Conservation (phyloP, 2,329 filamentous ascomycete species). For the Xylaria sp. region DNA sequence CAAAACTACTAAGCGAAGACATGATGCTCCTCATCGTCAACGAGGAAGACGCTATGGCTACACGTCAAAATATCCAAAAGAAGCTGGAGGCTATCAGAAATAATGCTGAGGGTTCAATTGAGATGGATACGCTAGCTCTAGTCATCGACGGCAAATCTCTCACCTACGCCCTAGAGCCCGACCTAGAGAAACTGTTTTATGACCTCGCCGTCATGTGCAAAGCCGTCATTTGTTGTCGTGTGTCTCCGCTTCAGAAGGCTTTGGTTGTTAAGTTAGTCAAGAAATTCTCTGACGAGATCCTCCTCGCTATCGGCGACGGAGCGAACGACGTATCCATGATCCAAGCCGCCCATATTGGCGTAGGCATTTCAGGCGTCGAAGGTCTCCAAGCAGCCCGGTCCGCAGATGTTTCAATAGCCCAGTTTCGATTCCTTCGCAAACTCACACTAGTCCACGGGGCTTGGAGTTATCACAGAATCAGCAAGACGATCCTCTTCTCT, state of each 20-base stretch:
- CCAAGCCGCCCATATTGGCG: constrained; percentile 96
- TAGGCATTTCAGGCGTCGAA: constrained; percentile 97
- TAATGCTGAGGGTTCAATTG: constrained; percentile 79
- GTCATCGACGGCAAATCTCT: constrained; percentile 97
- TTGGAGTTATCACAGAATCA: constrained; percentile 97
- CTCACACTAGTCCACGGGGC: constrained; percentile 93
- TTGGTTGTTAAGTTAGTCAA: constrained; percentile 98
- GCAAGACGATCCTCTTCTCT: constrained; percentile 96
- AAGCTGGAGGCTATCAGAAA: constrained; percentile 91
- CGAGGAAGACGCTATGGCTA: constrained; percentile 82
- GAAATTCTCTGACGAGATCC: constrained; percentile 87
- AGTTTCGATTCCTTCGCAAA: constrained; percentile 96
- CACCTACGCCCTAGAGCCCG: constrained; percentile 91
- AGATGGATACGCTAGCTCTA: constrained; percentile 87
- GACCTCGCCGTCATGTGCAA: constrained; percentile 97
- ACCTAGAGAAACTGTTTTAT: constrained; percentile 91
- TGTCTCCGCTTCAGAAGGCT: constrained; percentile 96
- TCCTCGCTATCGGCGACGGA: constrained; percentile 95
- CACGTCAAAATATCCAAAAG: constrained; percentile 89
- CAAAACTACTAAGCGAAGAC: constrained; percentile 97
- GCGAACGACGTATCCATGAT: constrained; percentile 99
- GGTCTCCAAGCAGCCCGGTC: constrained; percentile 96
- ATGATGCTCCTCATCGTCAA: constrained; percentile 99
- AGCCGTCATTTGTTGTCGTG: constrained; percentile 98
- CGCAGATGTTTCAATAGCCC: constrained; percentile 93